Base-by-base conservation (phyloP, 495 filamentous ascomycete species). In the Hypoxylon fragiforme region DNA sequence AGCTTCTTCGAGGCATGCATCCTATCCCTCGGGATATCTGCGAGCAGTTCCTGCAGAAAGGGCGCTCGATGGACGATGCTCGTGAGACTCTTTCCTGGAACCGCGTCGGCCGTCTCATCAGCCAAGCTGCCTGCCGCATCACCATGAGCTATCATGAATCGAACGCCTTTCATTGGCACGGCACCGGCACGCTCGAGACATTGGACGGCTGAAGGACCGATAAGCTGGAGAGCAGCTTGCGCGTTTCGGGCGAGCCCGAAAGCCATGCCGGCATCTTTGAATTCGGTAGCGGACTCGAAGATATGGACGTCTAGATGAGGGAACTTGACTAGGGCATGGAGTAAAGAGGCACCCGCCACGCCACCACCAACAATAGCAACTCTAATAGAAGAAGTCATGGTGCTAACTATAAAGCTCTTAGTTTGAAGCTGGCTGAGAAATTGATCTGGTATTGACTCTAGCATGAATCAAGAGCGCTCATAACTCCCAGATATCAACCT, bases 291-390 rank as follows among this genome's bases (percentile, higher is more conserved):
- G 0, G 63, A 62, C 18, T 70, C 65, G 19, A 60, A 66, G 9
- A 66, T 62, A 16, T 68, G 35, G 0, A 63, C 53, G 14, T 70
- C 59, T 0, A 68, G 35, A 16, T 68, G 62, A 0, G 51, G 7
- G 21, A 46, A 58, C 16, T 63, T 20, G 0, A 62, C 13, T n/a
- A 68, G 53, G 13, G 62, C 65, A 15, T 59, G 34, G 0, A 49
- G 18, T 26, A 50, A n/a, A 8, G 47, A 42, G 1, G 47, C 28
- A 6, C 47, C 47, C 7, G 47, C 47, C 0, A 50, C 11, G 3
- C 47, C 47, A 18, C 47, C 47, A 1, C 47, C 37, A 1, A 13
- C 11, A 1, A 50, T 50, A 7, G 37, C 47, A 16, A 50, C 24
- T 11, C 38, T 9, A n/a, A 50, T 50, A n/a, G 36, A 15, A 4